phyloP scores from a whole-genome alignment of 129 eudicot genomes.

The Ambrosia artemisiifolia region DNA sequence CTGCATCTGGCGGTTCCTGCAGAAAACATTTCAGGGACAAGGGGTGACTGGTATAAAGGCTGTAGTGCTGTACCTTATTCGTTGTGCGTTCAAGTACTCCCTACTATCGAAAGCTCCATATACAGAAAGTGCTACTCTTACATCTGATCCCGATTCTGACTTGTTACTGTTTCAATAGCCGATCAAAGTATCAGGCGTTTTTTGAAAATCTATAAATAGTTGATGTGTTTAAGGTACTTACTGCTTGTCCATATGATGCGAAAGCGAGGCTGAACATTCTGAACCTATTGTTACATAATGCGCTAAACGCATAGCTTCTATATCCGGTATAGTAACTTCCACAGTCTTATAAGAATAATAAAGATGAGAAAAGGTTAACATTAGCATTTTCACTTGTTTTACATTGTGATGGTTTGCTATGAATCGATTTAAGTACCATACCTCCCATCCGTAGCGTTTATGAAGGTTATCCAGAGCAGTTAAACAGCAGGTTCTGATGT shows the following conservation, averaged over 20 bases:
- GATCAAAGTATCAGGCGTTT: slow-evolving; percentile 18
- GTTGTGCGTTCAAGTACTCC: slow-evolving; percentile 91
- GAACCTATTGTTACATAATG: slow-evolving; percentile 91
- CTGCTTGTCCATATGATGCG: slow-evolving; percentile 59
- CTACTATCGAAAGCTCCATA: slow-evolving; percentile 71
- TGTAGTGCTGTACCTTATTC: slow-evolving; percentile 46
- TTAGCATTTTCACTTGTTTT: too few species aligned
- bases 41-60: too few species aligned
- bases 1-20: slow-evolving; percentile 71
- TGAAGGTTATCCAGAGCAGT: slow-evolving; percentile 53
- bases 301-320: slow-evolving; percentile 90
- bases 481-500: slow-evolving; percentile 64
- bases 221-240: not conserved
- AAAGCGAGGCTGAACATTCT: slow-evolving; percentile 73
- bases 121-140: slow-evolving; percentile 75
- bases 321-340: slow-evolving; percentile 78
- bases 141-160: slow-evolving; percentile 78
- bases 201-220: not conserved
- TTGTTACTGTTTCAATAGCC: slow-evolving; percentile 37
- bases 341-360: slow-evolving; percentile 35
- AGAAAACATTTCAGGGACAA: not conserved
- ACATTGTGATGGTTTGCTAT: too few species aligned
- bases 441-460: slow-evolving; percentile 88
- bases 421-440: slow-evolving; percentile 23
- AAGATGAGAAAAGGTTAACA: not conserved